Conservation (phyloP, 2,329 filamentous ascomycete species). For the Grosmannia serpens region DNA sequence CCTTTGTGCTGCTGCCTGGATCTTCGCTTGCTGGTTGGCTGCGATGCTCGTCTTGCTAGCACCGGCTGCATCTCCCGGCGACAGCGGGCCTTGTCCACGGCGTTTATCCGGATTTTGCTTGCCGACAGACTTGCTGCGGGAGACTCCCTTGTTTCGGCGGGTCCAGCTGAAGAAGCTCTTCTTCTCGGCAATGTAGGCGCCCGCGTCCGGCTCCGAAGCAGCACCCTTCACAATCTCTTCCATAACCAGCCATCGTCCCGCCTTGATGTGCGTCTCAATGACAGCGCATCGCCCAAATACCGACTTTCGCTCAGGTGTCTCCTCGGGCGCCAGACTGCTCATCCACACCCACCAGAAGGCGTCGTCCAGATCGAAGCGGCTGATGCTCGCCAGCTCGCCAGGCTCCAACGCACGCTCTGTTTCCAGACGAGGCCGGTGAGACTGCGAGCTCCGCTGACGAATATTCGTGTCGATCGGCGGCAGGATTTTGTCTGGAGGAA, state of each 20-base stretch:
- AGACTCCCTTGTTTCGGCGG: constrained; percentile 49
- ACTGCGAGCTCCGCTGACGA: constrained; percentile 77
- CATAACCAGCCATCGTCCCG: constrained; percentile 83
- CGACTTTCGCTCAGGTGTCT: constrained; percentile 73
- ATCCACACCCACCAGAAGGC: constrained; percentile 99
- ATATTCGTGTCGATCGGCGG: constrained; percentile 66
- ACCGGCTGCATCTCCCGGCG: constrained; percentile 27
- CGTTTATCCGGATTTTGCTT: constrained; percentile 44
- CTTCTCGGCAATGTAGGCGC: constrained; percentile 89
- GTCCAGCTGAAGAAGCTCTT: constrained; percentile 89
- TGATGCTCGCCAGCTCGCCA: constrained; percentile 89
- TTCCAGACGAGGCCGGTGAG: constrained; percentile 63
- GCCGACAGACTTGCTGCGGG: constrained; percentile 58
- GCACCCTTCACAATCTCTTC: constrained; percentile 95
- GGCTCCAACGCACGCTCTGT: constrained; percentile 63
- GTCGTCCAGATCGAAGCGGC: constrained; percentile 75
- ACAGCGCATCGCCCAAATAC: constrained; percentile 90
- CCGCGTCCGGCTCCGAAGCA: constrained; percentile 69
- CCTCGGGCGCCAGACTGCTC: constrained; percentile 84
- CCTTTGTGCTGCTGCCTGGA: constrained; percentile 80
- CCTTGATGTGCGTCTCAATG: constrained; percentile 72
- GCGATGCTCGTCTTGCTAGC: constrained; percentile 74
- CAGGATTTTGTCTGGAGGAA: constrained; percentile 86
- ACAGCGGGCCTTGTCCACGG: constrained; percentile 26
- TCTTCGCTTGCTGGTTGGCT: constrained; percentile 83